These are phyloP conservation scores for Populus hybrid DNA, from an alignment of 441 rosid species.

Conservation along the genomic window DNA sequence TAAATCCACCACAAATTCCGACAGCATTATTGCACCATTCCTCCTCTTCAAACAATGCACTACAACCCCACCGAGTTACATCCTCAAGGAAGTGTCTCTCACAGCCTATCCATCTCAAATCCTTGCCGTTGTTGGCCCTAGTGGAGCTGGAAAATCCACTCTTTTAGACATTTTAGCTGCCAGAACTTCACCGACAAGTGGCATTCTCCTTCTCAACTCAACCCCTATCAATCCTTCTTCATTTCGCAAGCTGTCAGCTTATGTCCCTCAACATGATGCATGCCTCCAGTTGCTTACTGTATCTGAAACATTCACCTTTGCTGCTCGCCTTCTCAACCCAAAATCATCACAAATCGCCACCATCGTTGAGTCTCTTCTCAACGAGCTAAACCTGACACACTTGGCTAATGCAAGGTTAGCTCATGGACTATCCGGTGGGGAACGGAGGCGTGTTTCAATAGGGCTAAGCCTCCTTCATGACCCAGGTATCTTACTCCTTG, in stretches of 20 bases:
- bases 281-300: slow-evolving; percentile 75
- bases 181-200: slow-evolving; percentile 63
- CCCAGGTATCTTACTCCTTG: slow-evolving; percentile 76
- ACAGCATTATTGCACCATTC: slow-evolving; percentile 20
- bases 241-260: slow-evolving; percentile 76
- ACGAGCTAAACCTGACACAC: slow-evolving; percentile 61
- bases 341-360: slow-evolving; percentile 29
- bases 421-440: slow-evolving; percentile 71
- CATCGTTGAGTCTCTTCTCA: slow-evolving; percentile 50
- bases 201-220: slow-evolving; percentile 65
- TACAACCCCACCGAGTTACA: slow-evolving; percentile 42
- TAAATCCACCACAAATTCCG: slow-evolving; percentile 31
- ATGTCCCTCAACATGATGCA: slow-evolving; percentile 83
- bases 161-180: slow-evolving; percentile 88
- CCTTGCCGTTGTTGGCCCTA: slow-evolving; percentile 92
- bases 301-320: slow-evolving; percentile 61
- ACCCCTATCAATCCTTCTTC: slow-evolving; percentile 66
- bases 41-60: slow-evolving; percentile 34
- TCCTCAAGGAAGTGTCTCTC: slow-evolving; percentile 64
- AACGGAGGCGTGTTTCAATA: slow-evolving; percentile 76
- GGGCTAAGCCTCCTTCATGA: slow-evolving; percentile 85
- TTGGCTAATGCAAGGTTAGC: slow-evolving; percentile 49
- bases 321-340: slow-evolving; percentile 65
- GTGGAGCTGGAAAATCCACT: slow-evolving; percentile 92
- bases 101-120: slow-evolving; percentile 76